phyloP scores from a whole-genome alignment of 257 asterid genomes.

The Dorcoceras hygrometricum region DNA sequence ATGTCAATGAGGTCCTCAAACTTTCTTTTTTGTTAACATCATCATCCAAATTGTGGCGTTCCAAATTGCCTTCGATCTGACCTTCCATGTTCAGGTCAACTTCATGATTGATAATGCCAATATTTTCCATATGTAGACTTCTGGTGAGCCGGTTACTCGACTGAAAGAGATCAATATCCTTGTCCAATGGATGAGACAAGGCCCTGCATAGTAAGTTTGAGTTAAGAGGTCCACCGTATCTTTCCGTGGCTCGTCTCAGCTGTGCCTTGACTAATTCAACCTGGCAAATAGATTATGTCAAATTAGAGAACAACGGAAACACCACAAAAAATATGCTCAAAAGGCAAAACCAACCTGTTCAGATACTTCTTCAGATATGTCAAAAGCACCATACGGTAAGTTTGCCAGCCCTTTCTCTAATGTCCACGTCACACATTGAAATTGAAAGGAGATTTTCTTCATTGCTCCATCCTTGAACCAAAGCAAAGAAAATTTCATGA shows the following conservation, averaged over 20 bases:
- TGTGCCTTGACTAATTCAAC: slow-evolving; percentile 62
- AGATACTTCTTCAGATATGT: slow-evolving; percentile 88
- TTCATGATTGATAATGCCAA: slow-evolving; percentile 57
- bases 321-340: slow-evolving; percentile 17
- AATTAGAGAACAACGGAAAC: slow-evolving; percentile 7
- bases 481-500: slow-evolving; percentile 27
- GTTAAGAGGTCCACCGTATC: slow-evolving; percentile 70
- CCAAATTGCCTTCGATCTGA: slow-evolving; percentile 32
- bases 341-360: slow-evolving; percentile 64
- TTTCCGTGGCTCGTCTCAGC: slow-evolving; percentile 82
- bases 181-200: slow-evolving; percentile 63
- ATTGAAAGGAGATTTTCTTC: slow-evolving; percentile 65
- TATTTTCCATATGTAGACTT: slow-evolving; percentile 46
- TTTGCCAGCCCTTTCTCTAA: slow-evolving; percentile 68
- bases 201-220: slow-evolving; percentile 56
- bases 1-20: slow-evolving; percentile 32
- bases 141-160: slow-evolving; percentile 39
- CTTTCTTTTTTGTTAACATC: slow-evolving; percentile 29
- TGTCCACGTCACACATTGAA: slow-evolving; percentile 87
- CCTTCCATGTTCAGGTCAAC: slow-evolving; percentile 34
- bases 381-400: slow-evolving; percentile 62
- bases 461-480: slow-evolving; percentile 57
- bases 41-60: slow-evolving; percentile 31
- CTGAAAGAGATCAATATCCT: slow-evolving; percentile 57
- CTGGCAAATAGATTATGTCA: slow-evolving; percentile 47